A percentile compares a stretch with the other conserved stretches of the same genome.
Evolutionary conservation across 371 early-diverging fungal genomes (phyloP).

Genomic region (Apophysomyces variabilis): DNA sequence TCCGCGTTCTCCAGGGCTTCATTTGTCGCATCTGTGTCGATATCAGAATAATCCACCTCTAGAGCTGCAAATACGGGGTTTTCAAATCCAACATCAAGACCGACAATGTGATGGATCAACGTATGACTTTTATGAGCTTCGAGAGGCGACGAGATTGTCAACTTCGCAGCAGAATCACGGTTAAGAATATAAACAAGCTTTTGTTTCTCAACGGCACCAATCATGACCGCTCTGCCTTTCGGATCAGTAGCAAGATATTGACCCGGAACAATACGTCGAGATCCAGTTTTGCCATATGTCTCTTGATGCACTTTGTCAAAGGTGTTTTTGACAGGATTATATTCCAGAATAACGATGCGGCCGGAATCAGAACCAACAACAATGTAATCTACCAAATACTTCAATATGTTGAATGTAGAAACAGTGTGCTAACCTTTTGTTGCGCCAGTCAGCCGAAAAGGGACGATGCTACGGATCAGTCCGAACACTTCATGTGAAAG

Average conservation of each 20-base stretch:
- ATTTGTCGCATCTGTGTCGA: constrained; percentile 81
- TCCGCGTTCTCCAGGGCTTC: constrained; percentile 77
- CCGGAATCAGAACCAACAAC: constrained; percentile 94
- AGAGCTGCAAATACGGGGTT: constrained; percentile 97
- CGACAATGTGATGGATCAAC: constrained; percentile 78
- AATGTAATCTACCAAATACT: constrained; percentile 74
- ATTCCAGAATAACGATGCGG: constrained; percentile 90
- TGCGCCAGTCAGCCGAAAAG: constrained; percentile 79
- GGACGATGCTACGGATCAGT: constrained; percentile 77
- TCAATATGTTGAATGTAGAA: not conserved
- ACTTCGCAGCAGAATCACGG: constrained; percentile 82
- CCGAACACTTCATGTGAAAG: constrained; percentile 89
- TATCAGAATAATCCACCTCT: constrained; percentile 88
- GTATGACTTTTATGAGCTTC: constrained; percentile 90
- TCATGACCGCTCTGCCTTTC: constrained; percentile 96
- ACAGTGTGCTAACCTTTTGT: constrained; percentile 59
- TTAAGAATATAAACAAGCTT: constrained; percentile 96
- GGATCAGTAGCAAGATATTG: constrained; percentile 96
- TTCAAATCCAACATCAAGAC: constrained; percentile 97
- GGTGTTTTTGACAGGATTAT: constrained; percentile 71
- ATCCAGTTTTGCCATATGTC: constrained; percentile 95
- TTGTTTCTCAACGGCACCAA: constrained; percentile 92
- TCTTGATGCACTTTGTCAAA: constrained; percentile 92
- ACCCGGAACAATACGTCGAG: constrained; percentile 91
- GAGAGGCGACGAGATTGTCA: constrained; percentile 95